phyloP scores from a whole-genome alignment of 2,329 filamentous ascomycete genomes.

The Clarireedia hainanense region DNA sequence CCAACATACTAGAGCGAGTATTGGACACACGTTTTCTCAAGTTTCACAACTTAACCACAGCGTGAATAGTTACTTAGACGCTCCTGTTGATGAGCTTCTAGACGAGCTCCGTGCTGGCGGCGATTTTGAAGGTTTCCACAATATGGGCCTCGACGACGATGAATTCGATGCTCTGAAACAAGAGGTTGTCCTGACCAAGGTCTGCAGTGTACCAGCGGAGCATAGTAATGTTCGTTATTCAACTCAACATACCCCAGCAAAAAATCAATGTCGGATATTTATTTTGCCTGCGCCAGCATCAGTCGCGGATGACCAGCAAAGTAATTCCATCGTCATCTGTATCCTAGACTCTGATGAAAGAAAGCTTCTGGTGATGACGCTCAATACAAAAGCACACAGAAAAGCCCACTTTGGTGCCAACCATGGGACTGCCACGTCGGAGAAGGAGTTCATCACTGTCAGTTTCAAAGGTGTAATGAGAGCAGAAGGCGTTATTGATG shows the following conservation, averaged over 20 bases:
- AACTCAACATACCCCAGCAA: constrained; percentile 43
- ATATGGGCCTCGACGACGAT: constrained; percentile 65
- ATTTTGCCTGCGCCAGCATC: constrained; percentile 55
- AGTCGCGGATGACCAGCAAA: constrained; percentile 44
- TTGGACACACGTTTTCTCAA: constrained; percentile 21
- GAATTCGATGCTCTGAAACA: constrained; percentile 63
- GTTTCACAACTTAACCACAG: constrained; percentile 32
- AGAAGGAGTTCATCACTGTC: constrained; percentile 26
- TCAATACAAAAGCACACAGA: constrained; percentile 40
- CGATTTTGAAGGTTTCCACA: constrained; percentile 61
- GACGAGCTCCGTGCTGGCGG: constrained; percentile 57
- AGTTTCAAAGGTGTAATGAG: constrained; percentile 28
- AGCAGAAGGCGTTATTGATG: constrained; percentile 62
- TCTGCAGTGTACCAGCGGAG: constrained; percentile 59
- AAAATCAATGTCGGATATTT: constrained; percentile 54
- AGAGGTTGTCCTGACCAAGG: constrained; percentile 64
- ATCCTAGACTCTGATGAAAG: constrained; percentile 63
- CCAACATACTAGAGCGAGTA: constrained; percentile 54
- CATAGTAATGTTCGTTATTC: constrained; percentile 55
- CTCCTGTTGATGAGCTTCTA: constrained; percentile 60
- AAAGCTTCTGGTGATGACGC: constrained; percentile 57
- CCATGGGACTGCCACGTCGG: constrained; percentile 22
- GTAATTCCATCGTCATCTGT: constrained; percentile 54
- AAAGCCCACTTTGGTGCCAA: constrained; percentile 12
- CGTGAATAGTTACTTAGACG: constrained; percentile 57